These are phyloP conservation scores for Nakazawaea wickerhamii DNA, from an alignment of 805 yeast species.

Conservation along the genomic window DNA sequence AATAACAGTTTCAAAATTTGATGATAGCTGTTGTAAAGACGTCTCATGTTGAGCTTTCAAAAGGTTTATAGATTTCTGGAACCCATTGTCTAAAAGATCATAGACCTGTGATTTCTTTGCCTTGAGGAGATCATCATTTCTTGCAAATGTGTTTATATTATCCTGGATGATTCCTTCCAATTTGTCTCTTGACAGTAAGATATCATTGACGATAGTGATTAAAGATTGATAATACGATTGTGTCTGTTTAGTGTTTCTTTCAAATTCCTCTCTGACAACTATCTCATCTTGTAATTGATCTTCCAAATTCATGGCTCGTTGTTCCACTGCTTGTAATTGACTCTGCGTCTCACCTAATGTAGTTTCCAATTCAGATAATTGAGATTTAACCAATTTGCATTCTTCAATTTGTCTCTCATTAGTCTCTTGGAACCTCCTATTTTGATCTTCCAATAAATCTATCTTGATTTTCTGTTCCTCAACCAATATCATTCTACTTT, in stretches of 20 bases:
- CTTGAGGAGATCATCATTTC: background rate
- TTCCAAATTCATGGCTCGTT: slow-evolving; percentile 9
- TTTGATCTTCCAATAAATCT: slow-evolving; percentile 43
- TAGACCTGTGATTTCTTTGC: background rate
- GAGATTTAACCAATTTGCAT: background rate
- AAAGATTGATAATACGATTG: slow-evolving; percentile 7
- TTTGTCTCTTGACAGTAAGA: slow-evolving; percentile 7
- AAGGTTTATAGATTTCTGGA: background rate
- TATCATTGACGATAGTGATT: slow-evolving; percentile 11
- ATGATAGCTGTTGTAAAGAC: background rate
- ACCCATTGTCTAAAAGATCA: background rate
- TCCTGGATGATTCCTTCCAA: slow-evolving; percentile 10
- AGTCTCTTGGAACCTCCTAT: slow-evolving; percentile 34
- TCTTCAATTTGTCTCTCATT: slow-evolving; percentile 24
- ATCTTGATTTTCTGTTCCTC: slow-evolving; percentile 46
- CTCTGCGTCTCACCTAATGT: slow-evolving; percentile 8
- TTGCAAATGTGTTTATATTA: background rate
- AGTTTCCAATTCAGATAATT: background rate
- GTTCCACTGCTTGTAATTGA: slow-evolving; percentile 8
- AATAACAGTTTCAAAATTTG: background rate
- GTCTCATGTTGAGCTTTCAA: background rate
- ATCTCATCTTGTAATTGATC: slow-evolving; percentile 14
- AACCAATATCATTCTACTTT: slow-evolving; percentile 42
- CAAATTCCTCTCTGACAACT: slow-evolving; percentile 16
- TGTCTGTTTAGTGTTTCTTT: slow-evolving; percentile 14